Percentiles rank a stretch among this genome's conserved stretches.
Conservation (phyloP, 768 basidiomycete species). For the Macrolepiota albuminosa region DNA sequence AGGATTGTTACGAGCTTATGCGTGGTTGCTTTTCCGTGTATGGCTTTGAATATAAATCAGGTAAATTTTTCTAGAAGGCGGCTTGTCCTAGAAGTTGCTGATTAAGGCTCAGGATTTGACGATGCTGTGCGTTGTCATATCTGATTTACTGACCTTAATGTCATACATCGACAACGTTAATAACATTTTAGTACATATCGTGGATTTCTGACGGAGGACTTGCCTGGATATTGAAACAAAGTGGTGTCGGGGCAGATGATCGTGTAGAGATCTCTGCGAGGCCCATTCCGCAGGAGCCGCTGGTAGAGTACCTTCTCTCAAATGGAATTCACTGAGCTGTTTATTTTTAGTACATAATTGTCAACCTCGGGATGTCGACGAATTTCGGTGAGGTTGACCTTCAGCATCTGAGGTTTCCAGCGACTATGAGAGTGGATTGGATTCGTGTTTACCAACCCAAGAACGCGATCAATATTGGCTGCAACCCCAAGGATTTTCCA, state of each 20-base stretch:
- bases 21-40: constrained; percentile 60
- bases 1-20: constrained; percentile 59
- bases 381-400: constrained; percentile 76
- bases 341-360: constrained; percentile 64
- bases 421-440: constrained; percentile 77
- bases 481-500: constrained; percentile 75
- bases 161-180: not conserved
- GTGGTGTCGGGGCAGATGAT: constrained; percentile 54
- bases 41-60: constrained; percentile 80
- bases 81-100: not conserved
- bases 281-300: constrained; percentile 78
- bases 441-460: constrained; percentile 86
- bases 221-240: constrained; percentile 66
- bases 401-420: constrained; percentile 64
- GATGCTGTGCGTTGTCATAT: constrained; percentile 39
- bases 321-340: not conserved
- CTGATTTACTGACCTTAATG: not conserved
- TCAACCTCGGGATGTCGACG: constrained; percentile 79
- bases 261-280: constrained; percentile 59
- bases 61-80: constrained; percentile 20
- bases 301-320: constrained; percentile 40
- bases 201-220: constrained; percentile 65
- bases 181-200: constrained; percentile 34
- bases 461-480: constrained; percentile 71
- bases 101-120: constrained; percentile 33